These are phyloP conservation scores for Grammothele lineata DNA, from an alignment of 768 basidiomycete species.

Conservation along the genomic window DNA sequence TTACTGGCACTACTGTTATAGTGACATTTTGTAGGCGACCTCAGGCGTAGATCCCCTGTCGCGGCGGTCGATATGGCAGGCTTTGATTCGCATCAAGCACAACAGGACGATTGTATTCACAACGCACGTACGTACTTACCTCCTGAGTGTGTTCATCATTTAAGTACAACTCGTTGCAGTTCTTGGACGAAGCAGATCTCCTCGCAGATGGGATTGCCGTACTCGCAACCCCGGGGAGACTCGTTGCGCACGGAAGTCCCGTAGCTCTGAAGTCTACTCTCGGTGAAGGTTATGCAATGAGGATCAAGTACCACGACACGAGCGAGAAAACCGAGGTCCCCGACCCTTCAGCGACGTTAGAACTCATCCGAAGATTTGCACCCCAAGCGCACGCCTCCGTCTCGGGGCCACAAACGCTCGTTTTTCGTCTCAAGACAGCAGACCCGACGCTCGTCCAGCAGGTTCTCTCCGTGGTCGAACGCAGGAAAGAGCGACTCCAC, in stretches of 20 bases:
- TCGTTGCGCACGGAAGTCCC: slow-evolving; percentile 70
- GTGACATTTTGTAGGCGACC: slow-evolving; percentile 41
- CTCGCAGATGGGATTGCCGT: slow-evolving; percentile 75
- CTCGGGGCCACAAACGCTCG: slow-evolving; percentile 38
- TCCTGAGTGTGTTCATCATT: not conserved
- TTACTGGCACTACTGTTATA: too few species aligned
- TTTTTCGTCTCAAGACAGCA: slow-evolving; percentile 58
- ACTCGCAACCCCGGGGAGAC: slow-evolving; percentile 68
- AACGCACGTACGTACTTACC: slow-evolving; percentile 53
- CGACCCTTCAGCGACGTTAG: not conserved
- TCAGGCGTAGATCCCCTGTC: slow-evolving; percentile 83
- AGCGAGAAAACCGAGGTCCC: slow-evolving; percentile 13
- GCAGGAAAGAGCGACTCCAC: slow-evolving; percentile 30
- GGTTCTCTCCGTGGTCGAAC: slow-evolving; percentile 53
- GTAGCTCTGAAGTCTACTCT: slow-evolving; percentile 68
- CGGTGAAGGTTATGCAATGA: slow-evolving; percentile 67
- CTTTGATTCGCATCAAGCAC: slow-evolving; percentile 59
- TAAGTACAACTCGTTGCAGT: slow-evolving; percentile 33
- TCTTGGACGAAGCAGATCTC: slow-evolving; percentile 77
- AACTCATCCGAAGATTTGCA: slow-evolving; percentile 28
- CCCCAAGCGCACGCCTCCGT: slow-evolving; percentile 41
- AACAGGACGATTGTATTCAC: slow-evolving; percentile 72
- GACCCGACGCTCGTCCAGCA: slow-evolving; percentile 50
- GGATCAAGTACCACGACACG: slow-evolving; percentile 37
- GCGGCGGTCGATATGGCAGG: slow-evolving; percentile 73